These are phyloP conservation scores for Malus fusca DNA, from an alignment of 306 rosid genomes.

Conservation along the genomic window DNA sequence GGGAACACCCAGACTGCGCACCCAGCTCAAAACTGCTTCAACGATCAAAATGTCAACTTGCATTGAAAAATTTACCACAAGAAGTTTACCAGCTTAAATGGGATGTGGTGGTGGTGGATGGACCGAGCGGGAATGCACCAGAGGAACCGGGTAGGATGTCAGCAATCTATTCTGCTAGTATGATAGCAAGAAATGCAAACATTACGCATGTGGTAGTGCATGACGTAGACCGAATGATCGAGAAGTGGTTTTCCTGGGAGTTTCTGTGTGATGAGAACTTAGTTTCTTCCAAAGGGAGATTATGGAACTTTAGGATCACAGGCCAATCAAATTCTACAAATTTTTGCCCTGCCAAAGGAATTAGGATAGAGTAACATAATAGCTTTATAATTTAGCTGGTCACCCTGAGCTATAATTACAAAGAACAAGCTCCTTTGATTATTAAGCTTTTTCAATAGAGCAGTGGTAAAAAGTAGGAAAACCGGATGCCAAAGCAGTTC, in stretches of 20 bases:
- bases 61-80: slow-evolving; percentile 58
- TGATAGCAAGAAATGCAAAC: slow-evolving; percentile 64
- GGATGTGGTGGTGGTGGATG: slow-evolving; percentile 80
- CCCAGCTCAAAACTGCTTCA: slow-evolving; percentile 38
- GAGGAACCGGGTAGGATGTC: slow-evolving; percentile 83
- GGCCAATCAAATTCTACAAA: slow-evolving; percentile 38
- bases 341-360: slow-evolving; percentile 45
- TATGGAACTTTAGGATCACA: slow-evolving; percentile 76
- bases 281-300: slow-evolving; percentile 61
- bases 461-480: background rate
- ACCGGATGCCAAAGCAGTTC: background rate
- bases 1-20: slow-evolving; percentile 45
- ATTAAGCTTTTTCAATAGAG: background rate
- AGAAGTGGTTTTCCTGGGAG: slow-evolving; percentile 96
- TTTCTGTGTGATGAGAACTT: slow-evolving; percentile 83
- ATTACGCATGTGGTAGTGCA: slow-evolving; percentile 61
- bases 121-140: slow-evolving; percentile 57
- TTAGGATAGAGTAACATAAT: slow-evolving; percentile 20
- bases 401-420: background rate
- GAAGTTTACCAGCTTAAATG: slow-evolving; percentile 59
- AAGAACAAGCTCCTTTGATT: background rate
- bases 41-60: slow-evolving; percentile 65
- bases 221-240: slow-evolving; percentile 65
- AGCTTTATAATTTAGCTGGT: background rate
- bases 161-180: slow-evolving; percentile 60